phyloP scores from a whole-genome alignment of 495 filamentous ascomycete species.

The Penicillium coffeae region DNA sequence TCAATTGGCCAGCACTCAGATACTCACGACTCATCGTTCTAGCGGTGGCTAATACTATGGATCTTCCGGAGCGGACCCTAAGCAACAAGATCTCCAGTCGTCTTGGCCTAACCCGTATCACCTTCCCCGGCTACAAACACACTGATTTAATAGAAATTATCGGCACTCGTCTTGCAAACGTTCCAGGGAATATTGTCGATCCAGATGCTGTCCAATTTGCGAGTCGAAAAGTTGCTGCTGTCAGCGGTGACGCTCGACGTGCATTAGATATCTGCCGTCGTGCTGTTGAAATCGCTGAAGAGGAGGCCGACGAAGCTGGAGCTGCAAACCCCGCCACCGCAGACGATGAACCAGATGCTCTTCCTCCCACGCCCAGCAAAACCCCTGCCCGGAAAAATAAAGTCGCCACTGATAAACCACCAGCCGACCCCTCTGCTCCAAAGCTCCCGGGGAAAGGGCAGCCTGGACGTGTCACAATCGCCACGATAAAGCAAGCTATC shows the following conservation, averaged over 20 bases:
- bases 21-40: constrained; percentile 93
- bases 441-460: constrained; percentile 26
- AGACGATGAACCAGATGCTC: constrained; percentile 29
- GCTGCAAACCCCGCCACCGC: constrained; percentile 16
- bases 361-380: constrained; percentile 46
- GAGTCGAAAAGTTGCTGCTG: constrained; percentile 91
- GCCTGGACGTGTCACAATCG: constrained; percentile 73
- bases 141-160: constrained; percentile 98
- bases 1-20: constrained; percentile 96
- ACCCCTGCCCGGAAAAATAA: constrained; percentile 34
- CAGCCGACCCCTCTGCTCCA: constrained; percentile 4
- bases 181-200: constrained; percentile 87
- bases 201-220: constrained; percentile 95
- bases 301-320: constrained; percentile 47
- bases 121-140: constrained; percentile 96
- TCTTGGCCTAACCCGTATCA: constrained; percentile 84
- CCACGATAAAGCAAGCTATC: constrained; percentile 89
- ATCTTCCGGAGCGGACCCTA: constrained; percentile 91
- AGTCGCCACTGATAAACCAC: constrained; percentile 13
- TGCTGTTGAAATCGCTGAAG: constrained; percentile 92
- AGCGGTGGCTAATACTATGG: constrained; percentile 99
- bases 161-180: constrained; percentile 77
- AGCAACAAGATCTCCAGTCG: constrained; percentile 97
- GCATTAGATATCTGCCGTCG: constrained; percentile 94
- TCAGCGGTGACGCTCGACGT: constrained; percentile 88